A percentile compares a stretch with the other conserved stretches of the same genome.
phyloP scores from a whole-genome alignment of 345 rosid species.

The Eucalyptus marginata region DNA sequence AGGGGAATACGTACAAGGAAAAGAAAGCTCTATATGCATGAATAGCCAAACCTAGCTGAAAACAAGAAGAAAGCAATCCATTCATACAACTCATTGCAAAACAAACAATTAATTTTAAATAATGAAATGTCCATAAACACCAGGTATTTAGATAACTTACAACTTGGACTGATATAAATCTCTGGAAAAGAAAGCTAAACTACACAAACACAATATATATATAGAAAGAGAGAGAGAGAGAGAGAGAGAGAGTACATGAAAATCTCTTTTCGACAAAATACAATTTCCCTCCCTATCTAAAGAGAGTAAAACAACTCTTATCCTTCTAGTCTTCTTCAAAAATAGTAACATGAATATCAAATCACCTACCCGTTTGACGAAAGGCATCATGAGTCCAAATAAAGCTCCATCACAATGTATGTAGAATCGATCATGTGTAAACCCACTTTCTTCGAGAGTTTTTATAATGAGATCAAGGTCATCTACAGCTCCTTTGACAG shows the following conservation, averaged over 20 bases:
- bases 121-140: not conserved
- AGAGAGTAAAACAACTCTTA: not conserved
- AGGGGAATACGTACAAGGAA: not conserved
- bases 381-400: slow-evolving; percentile 99
- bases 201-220: not conserved
- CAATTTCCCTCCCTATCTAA: not conserved
- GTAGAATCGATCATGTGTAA: slow-evolving; percentile 66
- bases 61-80: not conserved
- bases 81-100: not conserved
- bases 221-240: no score
- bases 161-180: not conserved
- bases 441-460: slow-evolving; percentile 83
- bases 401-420: slow-evolving; percentile 98
- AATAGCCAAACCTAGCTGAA: not conserved
- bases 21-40: not conserved
- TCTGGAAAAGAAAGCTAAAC: not conserved
- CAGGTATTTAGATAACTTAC: not conserved
- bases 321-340: not conserved
- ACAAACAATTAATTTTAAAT: not conserved
- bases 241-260: not conserved
- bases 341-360: not conserved
- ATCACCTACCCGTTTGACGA: slow-evolving; percentile 70
- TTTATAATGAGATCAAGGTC: slow-evolving; percentile 90
- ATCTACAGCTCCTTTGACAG: slow-evolving; percentile 97
- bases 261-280: not conserved